These are phyloP conservation scores for Nicotiana undulata DNA, from an alignment of 257 asterid genomes.

Conservation along the genomic window DNA sequence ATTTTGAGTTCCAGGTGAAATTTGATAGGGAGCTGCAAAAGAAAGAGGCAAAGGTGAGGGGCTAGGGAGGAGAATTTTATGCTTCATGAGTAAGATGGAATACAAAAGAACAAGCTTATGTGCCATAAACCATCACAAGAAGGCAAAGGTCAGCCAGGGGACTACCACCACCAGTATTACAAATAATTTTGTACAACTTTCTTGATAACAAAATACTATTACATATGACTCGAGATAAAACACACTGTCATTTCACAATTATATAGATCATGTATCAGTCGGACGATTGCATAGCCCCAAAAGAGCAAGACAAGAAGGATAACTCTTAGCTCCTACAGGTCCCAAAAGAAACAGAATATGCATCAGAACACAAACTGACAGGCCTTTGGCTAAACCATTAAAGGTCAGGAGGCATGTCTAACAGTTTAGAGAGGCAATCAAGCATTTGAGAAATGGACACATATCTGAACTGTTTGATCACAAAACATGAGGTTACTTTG, in stretches of 20 bases:
- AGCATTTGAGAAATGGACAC: background rate
- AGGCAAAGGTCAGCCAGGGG: background rate
- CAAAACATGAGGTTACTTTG: background rate
- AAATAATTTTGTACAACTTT: background rate
- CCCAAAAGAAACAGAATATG: background rate
- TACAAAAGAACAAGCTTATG: background rate
- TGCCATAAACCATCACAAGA: background rate
- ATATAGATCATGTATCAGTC: background rate
- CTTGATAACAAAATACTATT: background rate
- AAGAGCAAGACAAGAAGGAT: background rate
- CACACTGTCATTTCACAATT: background rate
- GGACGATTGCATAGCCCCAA: background rate
- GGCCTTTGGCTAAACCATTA: background rate
- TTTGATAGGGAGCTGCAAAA: conserved; percentile 65
- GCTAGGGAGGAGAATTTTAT: background rate
- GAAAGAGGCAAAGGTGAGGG: background rate
- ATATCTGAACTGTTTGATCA: background rate
- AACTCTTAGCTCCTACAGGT: background rate
- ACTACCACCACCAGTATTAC: background rate
- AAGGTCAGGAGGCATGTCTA: background rate
- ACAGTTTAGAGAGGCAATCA: background rate
- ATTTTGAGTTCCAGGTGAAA: conserved; percentile 62
- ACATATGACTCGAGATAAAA: background rate
- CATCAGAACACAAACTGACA: background rate
- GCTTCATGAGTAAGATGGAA: background rate